phyloP scores from a whole-genome alignment of 2,329 filamentous ascomycete genomes.

The Alternaria triticimaculans region DNA sequence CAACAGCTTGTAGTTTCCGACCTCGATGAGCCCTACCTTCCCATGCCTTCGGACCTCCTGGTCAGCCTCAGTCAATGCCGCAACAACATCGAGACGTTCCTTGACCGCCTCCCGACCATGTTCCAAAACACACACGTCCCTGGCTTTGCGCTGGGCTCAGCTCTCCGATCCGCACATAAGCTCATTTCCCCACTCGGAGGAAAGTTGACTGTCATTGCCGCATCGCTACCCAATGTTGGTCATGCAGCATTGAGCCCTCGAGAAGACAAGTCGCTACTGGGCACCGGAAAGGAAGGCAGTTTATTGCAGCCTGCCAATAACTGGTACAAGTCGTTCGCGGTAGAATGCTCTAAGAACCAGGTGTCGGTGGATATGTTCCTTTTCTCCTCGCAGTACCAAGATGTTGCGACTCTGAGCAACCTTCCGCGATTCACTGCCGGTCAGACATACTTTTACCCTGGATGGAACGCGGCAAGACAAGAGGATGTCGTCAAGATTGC shows the following conservation, averaged over 20 bases:
- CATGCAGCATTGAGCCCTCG: conserved; percentile 86
- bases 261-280: conserved; percentile 94
- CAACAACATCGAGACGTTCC: conserved; percentile 88
- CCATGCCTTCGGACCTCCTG: conserved; percentile 88
- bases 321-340: conserved; percentile 99
- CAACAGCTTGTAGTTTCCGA: conserved; percentile 95
- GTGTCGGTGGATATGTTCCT: conserved; percentile 73
- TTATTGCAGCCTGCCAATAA: conserved; percentile 91
- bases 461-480: conserved; percentile 90
- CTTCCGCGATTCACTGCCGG: conserved; percentile 95
- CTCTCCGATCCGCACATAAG: conserved; percentile 91
- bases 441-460: conserved; percentile 98
- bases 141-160: conserved; percentile 93
- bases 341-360: conserved; percentile 98
- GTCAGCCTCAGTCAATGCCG: conserved; percentile 89
- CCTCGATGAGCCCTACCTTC: conserved; percentile 93
- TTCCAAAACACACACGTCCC: conserved; percentile 93
- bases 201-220: conserved; percentile 90
- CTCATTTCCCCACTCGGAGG: conserved; percentile 92
- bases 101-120: conserved; percentile 92
- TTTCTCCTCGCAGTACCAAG: conserved; percentile 67
- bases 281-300: conserved; percentile 87
- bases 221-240: conserved; percentile 88
- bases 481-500: conserved; percentile 99
- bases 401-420: conserved; percentile 95